Evolutionary conservation across 2,329 filamentous ascomycete species (phyloP).

Genomic region (Xylaria sp.): DNA sequence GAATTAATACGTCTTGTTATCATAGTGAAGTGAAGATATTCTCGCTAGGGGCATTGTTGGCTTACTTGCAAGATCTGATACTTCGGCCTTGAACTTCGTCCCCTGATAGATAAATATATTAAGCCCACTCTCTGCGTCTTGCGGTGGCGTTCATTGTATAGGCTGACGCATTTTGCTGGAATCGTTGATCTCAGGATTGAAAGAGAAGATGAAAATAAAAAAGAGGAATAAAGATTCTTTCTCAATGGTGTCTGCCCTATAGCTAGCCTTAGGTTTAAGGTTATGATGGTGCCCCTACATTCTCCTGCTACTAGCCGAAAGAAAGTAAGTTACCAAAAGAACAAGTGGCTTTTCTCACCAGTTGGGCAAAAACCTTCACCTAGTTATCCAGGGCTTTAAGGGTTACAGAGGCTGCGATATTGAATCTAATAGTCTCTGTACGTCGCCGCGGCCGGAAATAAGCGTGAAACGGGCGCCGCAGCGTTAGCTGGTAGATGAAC

Average conservation of each 20-base stretch:
- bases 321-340: not conserved
- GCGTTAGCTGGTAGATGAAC: not conserved
- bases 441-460: constrained; percentile 4
- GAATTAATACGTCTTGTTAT: not conserved
- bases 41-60: not conserved
- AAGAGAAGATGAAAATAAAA: not conserved
- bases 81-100: not conserved
- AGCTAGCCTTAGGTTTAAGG: not conserved
- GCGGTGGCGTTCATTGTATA: not conserved
- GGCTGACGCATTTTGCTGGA: not conserved
- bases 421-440: too few relatives aligned
- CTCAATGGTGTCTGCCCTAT: not conserved
- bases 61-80: not conserved
- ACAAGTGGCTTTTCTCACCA: not conserved
- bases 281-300: not conserved
- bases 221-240: too few relatives aligned
- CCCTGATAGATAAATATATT: too few relatives aligned
- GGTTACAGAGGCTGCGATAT: not conserved
- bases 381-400: not conserved
- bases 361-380: not conserved
- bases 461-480: not conserved
- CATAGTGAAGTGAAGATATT: not conserved
- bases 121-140: too few relatives aligned
- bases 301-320: not conserved
- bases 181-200: not conserved